These are phyloP conservation scores for Crithidia acanthocephali DNA, from an alignment of 208 protist genomes.

Conservation along the genomic window DNA sequence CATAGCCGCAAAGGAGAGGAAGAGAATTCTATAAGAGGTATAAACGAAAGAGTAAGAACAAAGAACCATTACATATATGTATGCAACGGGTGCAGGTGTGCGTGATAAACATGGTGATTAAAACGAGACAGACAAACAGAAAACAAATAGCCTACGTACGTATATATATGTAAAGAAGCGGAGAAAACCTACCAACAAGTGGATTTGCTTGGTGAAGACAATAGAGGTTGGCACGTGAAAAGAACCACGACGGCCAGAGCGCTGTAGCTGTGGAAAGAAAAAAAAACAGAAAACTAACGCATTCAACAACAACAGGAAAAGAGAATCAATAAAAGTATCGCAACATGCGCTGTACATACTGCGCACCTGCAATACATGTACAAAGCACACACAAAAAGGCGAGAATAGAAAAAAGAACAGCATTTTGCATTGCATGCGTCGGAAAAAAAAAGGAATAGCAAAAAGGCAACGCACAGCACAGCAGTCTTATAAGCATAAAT, in stretches of 20 bases:
- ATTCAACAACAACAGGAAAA: too few species aligned
- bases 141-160: neutral
- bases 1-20: neutral
- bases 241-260: neutral
- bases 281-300: neutral
- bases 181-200: slow-evolving; percentile 1
- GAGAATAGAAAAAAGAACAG: too few species aligned
- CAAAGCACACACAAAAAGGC: too few species aligned
- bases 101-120: neutral
- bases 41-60: neutral
- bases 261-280: neutral
- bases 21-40: neutral
- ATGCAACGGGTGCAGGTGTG: neutral
- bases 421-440: too few species aligned
- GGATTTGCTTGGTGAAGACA: neutral
- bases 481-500: too few species aligned
- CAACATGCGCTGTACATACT: too few species aligned
- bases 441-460: too few species aligned
- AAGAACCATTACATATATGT: neutral
- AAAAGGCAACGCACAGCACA: too few species aligned
- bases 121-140: neutral
- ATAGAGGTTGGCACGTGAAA: neutral
- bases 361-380: too few species aligned
- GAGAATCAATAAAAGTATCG: too few species aligned
- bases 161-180: neutral